Evolutionary conservation across 2,329 filamentous ascomycete genomes (phyloP).

Genomic region (Lasiodiplodia sp.): DNA sequence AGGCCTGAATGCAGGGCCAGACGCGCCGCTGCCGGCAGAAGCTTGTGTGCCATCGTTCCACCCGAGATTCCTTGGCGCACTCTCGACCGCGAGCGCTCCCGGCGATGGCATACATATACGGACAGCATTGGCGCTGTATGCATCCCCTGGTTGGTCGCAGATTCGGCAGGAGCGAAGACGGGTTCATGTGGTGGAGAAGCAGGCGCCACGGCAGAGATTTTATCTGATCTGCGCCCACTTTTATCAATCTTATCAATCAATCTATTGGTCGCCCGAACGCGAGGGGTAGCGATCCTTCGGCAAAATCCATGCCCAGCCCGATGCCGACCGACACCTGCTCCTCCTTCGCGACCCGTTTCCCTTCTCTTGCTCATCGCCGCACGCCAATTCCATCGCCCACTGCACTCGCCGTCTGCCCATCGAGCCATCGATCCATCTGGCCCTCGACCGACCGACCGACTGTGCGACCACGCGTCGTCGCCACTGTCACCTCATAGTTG

Average conservation of each 20-base stretch:
- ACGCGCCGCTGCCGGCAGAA: not conserved
- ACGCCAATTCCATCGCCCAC: not conserved
- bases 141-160: not conserved
- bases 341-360: not conserved
- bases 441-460: not conserved
- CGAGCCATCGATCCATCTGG: not conserved
- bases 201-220: slow-evolving; percentile 14
- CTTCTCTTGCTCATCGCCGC: not conserved
- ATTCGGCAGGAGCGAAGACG: not conserved
- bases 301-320: not conserved
- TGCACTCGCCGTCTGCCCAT: not conserved
- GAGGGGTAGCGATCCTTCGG: not conserved
- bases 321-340: not conserved
- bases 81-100: not conserved
- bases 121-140: not conserved
- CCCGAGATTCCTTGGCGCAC: not conserved
- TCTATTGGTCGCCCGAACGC: not conserved
- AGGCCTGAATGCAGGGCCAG: not conserved
- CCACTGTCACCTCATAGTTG: no score
- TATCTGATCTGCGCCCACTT: slow-evolving; percentile 14
- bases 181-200: not conserved
- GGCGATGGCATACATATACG: not conserved
- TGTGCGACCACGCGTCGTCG: no score
- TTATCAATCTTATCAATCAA: slow-evolving; percentile 18
- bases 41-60: not conserved